Percentiles rank a stretch among this genome's conserved stretches.
These are phyloP conservation scores for Eucalyptus regnans DNA, from an alignment of 345 rosid species.

Conservation along the genomic window DNA sequence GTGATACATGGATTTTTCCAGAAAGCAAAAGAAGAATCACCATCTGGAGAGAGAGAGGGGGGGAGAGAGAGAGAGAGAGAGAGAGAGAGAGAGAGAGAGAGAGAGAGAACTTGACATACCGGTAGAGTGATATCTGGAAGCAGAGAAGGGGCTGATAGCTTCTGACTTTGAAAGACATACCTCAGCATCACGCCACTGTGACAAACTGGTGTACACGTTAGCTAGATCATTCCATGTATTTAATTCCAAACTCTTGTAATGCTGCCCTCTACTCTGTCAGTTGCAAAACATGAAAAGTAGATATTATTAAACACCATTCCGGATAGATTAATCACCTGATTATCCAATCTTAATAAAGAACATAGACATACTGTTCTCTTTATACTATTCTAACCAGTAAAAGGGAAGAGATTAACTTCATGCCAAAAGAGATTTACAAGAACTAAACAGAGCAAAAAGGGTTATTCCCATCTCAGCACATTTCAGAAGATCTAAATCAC, in stretches of 20 bases:
- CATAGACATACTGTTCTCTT: background rate
- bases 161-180: constrained; percentile 55
- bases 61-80: background rate
- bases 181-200: constrained; percentile 63
- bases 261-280: constrained; percentile 7
- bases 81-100: background rate
- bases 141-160: constrained; percentile 39
- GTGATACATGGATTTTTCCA: background rate
- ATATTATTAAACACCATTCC: background rate
- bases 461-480: background rate
- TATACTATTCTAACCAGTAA: background rate
- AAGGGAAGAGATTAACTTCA: background rate
- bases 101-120: constrained; percentile 10
- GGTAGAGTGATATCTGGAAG: constrained; percentile 37
- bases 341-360: background rate
- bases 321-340: background rate
- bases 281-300: background rate
- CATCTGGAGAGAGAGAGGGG: background rate
- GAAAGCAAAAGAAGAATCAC: background rate
- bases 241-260: constrained; percentile 36
- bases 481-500: background rate
- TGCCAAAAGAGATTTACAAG: background rate
- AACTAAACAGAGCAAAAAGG: background rate
- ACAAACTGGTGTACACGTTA: constrained; percentile 39
- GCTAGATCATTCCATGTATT: constrained; percentile 75